Base-by-base conservation (phyloP, 2,329 filamentous ascomycete genomes). In the Colletotrichum sublineola region DNA sequence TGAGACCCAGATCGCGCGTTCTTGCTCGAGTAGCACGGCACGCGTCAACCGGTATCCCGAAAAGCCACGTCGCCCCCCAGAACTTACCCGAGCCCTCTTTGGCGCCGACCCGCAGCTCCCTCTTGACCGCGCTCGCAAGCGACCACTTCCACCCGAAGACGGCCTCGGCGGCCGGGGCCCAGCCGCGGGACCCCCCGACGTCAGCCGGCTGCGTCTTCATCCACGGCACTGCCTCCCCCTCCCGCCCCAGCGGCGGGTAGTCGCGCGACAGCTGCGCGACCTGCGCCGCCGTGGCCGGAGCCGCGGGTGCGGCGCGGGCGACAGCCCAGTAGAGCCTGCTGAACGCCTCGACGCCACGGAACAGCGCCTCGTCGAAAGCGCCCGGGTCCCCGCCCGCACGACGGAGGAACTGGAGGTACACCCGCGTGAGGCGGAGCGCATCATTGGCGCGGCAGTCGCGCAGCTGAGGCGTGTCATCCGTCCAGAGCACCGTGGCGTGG, bases 381-480 rank as follows among this genome's bases (percentile, higher is more conserved):
- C 69, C 60, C 1, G 57, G 53, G 62, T 78, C 73, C n/a, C 60
- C 58, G 60, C 76, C 64, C 40, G 79, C 72, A 44, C 36, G 52
- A 24, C 77, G 75, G 20, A 81, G 74, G 44, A 81, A 81, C 9
- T 71, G 52, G 44, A 80, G 40, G 58, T 81, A 81, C 12, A 76
- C 70, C 71, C 78, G 79, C 8, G 77, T 36, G n/a, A 81, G 74
- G 11, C 79, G 75, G n/a, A 78, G 63, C 1, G 78, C 77, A 53
- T 81, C 80, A 67, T 81, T 81, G 53, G 75, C 67, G 8, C 78
- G 78, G 66, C 80, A 81, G 74, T 81, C 78, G 3, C 74, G 63
- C 8, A 77, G 71, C 64, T 81, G 80, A 52, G 73, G 71, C 61
- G 77, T 79, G 55, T 77, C 69, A 7, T 71, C 68, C n/a, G 68